phyloP scores from a whole-genome alignment of 2,329 filamentous ascomycete genomes.

The Colletotrichum orbiculare region DNA sequence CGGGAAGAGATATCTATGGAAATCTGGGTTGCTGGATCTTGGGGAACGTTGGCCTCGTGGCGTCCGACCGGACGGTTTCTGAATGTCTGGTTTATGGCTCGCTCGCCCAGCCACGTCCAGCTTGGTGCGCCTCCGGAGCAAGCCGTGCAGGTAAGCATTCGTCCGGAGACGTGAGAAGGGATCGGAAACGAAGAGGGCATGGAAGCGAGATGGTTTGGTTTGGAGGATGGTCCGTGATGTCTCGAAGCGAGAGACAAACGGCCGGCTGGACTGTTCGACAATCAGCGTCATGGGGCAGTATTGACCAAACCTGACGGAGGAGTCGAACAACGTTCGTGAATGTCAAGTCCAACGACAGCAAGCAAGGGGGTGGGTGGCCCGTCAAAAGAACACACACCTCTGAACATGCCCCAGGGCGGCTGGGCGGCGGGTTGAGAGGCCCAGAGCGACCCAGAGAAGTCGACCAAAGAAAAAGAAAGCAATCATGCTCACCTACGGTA shows the following conservation, averaged over 20 bases:
- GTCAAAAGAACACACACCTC: not conserved
- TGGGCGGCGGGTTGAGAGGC: conserved; percentile 19
- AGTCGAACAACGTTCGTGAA: not conserved
- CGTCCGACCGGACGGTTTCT: conserved; percentile 8
- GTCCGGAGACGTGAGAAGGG: conserved; percentile 1
- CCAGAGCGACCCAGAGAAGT: conserved; percentile 16
- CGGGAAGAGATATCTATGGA: conserved; percentile 12
- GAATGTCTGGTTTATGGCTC: not conserved
- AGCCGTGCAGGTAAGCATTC: too few species aligned
- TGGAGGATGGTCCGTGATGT: not conserved
- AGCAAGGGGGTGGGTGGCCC: conserved; percentile 2
- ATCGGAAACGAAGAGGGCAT: not conserved
- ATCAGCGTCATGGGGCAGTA: conserved; percentile 5
- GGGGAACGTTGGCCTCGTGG: conserved; percentile 24
- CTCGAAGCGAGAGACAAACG: too few species aligned
- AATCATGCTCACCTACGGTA: conserved; percentile 8
- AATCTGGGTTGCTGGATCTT: conserved; percentile 11
- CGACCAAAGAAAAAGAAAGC: conserved; percentile 1
- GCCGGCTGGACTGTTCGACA: conserved; percentile 12
- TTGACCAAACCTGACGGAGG: not conserved
- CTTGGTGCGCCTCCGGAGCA: conserved; percentile 1
- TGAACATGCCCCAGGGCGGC: conserved; percentile 27
- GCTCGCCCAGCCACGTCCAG: conserved; percentile 5
- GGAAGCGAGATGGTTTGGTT: not conserved
- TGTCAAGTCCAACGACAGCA: conserved; percentile 1